A percentile compares a stretch with the other conserved stretches of the same genome.
These are phyloP conservation scores for Phytopythium sindhum DNA, from an alignment of 352 stramenopile species.

Conservation along the genomic window DNA sequence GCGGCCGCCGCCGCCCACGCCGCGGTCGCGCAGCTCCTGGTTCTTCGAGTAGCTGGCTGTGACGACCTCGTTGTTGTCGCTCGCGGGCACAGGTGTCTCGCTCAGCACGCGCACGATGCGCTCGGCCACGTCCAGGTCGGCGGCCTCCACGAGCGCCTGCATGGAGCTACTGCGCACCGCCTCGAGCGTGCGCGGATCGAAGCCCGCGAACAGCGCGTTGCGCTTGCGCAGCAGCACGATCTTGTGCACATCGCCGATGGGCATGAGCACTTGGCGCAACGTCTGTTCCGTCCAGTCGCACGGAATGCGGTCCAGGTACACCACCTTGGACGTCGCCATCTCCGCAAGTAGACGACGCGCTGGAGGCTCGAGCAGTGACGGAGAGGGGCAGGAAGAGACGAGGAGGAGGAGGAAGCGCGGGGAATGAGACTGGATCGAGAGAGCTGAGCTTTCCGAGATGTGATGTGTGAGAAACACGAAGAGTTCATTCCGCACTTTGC, in stretches of 20 bases:
- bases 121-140: constrained; percentile 25
- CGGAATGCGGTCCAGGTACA: constrained; percentile 49
- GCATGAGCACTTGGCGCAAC: constrained; percentile 23
- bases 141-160: constrained; percentile 45
- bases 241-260: constrained; percentile 28
- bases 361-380: background rate
- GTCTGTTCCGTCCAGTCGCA: constrained; percentile 40
- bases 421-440: background rate
- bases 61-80: constrained; percentile 13
- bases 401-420: background rate
- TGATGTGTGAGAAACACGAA: constrained; percentile 3
- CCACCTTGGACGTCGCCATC: constrained; percentile 40
- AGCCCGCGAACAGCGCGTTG: constrained; percentile 47
- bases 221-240: constrained; percentile 49
- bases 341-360: too few relatives aligned
- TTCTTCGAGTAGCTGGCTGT: constrained; percentile 54
- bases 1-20: constrained; percentile 10
- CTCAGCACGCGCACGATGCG: constrained; percentile 24
- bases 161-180: constrained; percentile 26
- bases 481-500: background rate
- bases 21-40: constrained; percentile 48
- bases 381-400: background rate
- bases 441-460: background rate
- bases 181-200: constrained; percentile 32
- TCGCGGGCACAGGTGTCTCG: constrained; percentile 22